These are phyloP conservation scores for Saccharomyces hybrid DNA, from an alignment of 1,139 yeast genomes.

Conservation along the genomic window DNA sequence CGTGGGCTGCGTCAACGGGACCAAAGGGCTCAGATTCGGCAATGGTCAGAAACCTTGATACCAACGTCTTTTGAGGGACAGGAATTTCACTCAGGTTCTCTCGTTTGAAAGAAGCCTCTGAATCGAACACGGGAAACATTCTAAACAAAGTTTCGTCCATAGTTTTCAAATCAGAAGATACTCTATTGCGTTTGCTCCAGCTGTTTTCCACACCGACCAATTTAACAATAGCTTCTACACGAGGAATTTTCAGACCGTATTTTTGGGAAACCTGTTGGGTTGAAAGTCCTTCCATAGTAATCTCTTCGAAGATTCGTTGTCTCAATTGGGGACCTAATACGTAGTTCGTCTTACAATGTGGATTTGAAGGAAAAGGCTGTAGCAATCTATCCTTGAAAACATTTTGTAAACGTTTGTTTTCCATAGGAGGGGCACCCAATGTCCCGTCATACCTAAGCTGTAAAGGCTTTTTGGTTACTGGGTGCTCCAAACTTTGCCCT, in stretches of 20 bases:
- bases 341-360: constrained; percentile 59
- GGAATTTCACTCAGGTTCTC: constrained; percentile 93
- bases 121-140: constrained; percentile 70
- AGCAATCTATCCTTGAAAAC: constrained; percentile 35
- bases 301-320: constrained; percentile 50
- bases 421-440: constrained; percentile 9
- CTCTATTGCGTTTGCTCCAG: constrained; percentile 44
- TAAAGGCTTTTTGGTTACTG: constrained; percentile 34
- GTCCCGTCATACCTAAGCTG: constrained; percentile 22
- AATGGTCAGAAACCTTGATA: constrained; percentile 78
- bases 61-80: constrained; percentile 74
- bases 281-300: constrained; percentile 45
- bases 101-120: constrained; percentile 34
- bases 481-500: constrained; percentile 37
- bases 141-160: constrained; percentile 60
- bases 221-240: constrained; percentile 78
- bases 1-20: constrained; percentile 89
- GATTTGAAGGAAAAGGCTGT: constrained; percentile 77
- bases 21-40: constrained; percentile 98
- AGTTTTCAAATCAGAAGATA: constrained; percentile 45
- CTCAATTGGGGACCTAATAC: constrained; percentile 54
- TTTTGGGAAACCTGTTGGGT: constrained; percentile 72
- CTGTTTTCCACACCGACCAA: constrained; percentile 57
- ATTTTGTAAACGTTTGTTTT: constrained; percentile 21
- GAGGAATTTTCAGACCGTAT: constrained; percentile 72